Evolutionary conservation across 495 filamentous ascomycete genomes (phyloP), one percentile per base, ranked within the genome.

Genomic region (Aspergillus ellipticus): DNA sequence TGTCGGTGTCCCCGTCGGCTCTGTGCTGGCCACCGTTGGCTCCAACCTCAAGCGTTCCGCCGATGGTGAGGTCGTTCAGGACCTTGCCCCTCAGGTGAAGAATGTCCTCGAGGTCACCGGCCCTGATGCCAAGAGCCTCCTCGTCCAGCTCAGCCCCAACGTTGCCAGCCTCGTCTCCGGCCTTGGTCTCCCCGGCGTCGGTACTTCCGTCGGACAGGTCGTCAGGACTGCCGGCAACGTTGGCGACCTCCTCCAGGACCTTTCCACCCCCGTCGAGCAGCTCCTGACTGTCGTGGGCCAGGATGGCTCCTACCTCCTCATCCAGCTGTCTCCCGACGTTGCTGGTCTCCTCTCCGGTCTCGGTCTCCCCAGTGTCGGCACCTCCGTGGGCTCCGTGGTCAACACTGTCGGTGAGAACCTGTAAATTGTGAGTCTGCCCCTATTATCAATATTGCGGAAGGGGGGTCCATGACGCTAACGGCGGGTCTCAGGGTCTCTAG

Each of bases 241-340:
- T 24, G 70, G 72, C 59, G 70, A 76, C 55, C 72, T 76, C 48
- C 37, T 76, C 50, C 62, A 63, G 55, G 65, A 74, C 58, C 48
- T 74, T 42, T 61, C 64, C 55, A 45, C 16, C 31, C 66, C 66
- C 56, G 54, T 66, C 29, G 53, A 70, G 54, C 31, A 65, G 11
- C 66, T 74, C 56, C 65, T 76, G 22, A 68, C 61, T 37, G 64
- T 74, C 35, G 65, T 67, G 22, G 64, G 63, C 47, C 42, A 70
- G 42, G 68, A 72, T 39, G 65, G 63, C 54, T 57, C 62, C 35
- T 33, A 59, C 35, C 72, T 76, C 50, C 70, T 76, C 31, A 59
- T 76, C 57, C 49, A 70, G 58, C 69, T 76, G 46, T 62, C 66
- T 52, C 64, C 67, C 41, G 35, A 53, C 41, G 70, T 74, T 41